Base-by-base conservation (phyloP, 305 asterid species). In the Rubia balearica region DNA sequence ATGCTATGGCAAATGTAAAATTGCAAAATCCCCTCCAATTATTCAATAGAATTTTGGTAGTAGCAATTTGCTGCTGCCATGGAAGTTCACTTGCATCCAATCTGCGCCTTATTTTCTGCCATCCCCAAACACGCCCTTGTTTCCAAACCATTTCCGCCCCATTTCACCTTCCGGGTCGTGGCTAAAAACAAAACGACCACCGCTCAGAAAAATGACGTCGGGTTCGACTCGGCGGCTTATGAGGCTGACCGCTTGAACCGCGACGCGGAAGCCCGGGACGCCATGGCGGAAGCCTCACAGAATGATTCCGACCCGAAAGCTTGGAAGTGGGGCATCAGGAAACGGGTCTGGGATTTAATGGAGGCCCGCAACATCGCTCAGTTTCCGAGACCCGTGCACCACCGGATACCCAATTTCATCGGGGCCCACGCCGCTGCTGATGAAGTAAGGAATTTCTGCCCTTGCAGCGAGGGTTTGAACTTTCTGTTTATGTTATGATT, bases 301-400 rank as follows among this genome's bases (percentile, higher is more conserved):
- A 66, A 83, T 61, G 68, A 82, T 75, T 81, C 74, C 24, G 96
- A 90, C 81, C 95, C 95, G 80, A 92, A 85, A 75, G 96, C 96
- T 19, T 92, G 97, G 97, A 92, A 90, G 84, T 92, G 97, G 96
- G 81, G 67, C 64, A 87, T 92, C 33, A 78, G 97, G 41, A 88
- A 89, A 76, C 87, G 95, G 89, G 81, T 89, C 19, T 92, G 98
- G 98, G 90, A 92, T 73, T 71, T 84, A 77, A 85, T 92, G 96
- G 98, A 92, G 86, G 90, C 90, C 42, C 83, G 75, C 63, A 88
- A 92, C 69, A 84, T 90, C 7, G 95, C 98, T 56, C 94, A 90
- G 77, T 92, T 92, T 46, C 98, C 98, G 40, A 78, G 97, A 30
- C 98, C 98, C 74, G 96, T 92, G 79, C 98, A 90, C 73, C 95